A percentile compares a stretch with the other conserved stretches of the same genome.
Conservation (phyloP, 805 yeast species). For the Pichia manshurica region DNA sequence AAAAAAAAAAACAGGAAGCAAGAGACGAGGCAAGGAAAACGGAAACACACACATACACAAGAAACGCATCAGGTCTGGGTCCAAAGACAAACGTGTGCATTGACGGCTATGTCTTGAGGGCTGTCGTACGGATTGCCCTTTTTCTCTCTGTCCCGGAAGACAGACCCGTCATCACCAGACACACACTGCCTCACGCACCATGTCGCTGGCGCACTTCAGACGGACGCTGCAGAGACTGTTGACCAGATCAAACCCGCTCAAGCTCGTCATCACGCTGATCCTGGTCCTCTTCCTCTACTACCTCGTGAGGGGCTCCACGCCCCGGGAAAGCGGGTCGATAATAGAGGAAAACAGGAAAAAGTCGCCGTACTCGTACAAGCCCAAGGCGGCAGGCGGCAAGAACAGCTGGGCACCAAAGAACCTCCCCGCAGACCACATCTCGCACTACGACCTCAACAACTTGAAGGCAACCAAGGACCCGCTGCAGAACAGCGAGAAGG, state of each 20-base stretch:
- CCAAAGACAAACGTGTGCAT: too few relatives aligned
- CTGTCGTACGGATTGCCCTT: too few relatives aligned
- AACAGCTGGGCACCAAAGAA: constrained; percentile 46
- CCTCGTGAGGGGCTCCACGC: background rate
- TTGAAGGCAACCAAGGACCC: constrained; percentile 69
- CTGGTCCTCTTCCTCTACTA: background rate
- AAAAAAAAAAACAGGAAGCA: too few relatives aligned
- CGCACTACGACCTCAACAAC: constrained; percentile 79
- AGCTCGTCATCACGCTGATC: background rate
- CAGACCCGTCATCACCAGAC: too few relatives aligned
- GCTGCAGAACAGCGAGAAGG: constrained; percentile 69
- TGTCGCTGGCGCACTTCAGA: background rate
- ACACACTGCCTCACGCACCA: too few relatives aligned
- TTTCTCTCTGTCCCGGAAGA: too few relatives aligned
- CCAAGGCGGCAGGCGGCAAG: constrained; percentile 26
- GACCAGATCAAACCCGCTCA: background rate
- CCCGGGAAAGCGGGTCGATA: background rate
- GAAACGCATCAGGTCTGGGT: too few relatives aligned
- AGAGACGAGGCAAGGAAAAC: too few relatives aligned
- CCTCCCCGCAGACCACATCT: constrained; percentile 65
- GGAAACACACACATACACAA: too few relatives aligned
- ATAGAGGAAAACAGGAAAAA: constrained; percentile 4
- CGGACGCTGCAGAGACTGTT: background rate
- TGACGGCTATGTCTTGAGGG: too few relatives aligned
- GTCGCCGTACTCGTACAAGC: constrained; percentile 36